Evolutionary conservation across 371 early-diverging fungal species (phyloP).

Genomic region (Mortierella sp.): DNA sequence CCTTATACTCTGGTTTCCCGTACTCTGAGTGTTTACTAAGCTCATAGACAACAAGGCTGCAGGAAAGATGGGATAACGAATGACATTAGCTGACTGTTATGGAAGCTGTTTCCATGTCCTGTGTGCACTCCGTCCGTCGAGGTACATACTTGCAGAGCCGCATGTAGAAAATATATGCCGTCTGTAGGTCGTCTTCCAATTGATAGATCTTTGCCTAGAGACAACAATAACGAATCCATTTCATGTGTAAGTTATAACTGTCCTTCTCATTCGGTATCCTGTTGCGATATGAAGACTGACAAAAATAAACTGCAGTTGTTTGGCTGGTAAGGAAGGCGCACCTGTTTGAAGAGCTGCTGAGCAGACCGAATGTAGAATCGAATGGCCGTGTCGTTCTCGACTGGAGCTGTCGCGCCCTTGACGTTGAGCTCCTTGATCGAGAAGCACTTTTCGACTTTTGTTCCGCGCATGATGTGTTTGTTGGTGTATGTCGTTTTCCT

Average conservation of each 20-base stretch:
- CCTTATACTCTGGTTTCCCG: slow-evolving; percentile 60
- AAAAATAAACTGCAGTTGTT: neutral
- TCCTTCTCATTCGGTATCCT: neutral
- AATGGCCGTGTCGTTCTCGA: slow-evolving; percentile 61
- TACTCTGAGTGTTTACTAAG: slow-evolving; percentile 68
- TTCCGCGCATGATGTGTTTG: slow-evolving; percentile 24
- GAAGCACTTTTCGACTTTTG: slow-evolving; percentile 43
- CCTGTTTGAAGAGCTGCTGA: slow-evolving; percentile 67
- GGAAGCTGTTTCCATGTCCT: neutral
- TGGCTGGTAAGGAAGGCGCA: neutral
- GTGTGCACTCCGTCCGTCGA: neutral
- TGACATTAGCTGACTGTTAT: neutral
- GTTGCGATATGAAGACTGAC: neutral
- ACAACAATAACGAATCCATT: neutral
- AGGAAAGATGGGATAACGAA: neutral
- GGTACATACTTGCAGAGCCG: slow-evolving; percentile 67
- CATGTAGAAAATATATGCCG: slow-evolving; percentile 69
- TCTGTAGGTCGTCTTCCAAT: slow-evolving; percentile 65
- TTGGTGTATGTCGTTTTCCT: neutral
- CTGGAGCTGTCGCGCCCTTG: slow-evolving; percentile 58
- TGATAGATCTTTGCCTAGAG: slow-evolving; percentile 60
- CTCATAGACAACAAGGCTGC: slow-evolving; percentile 68
- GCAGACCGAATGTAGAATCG: slow-evolving; percentile 71
- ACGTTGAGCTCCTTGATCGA: slow-evolving; percentile 57
- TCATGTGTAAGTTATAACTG: neutral